Base-by-base conservation (phyloP, 768 basidiomycete species). In the Lactarius quietus region DNA sequence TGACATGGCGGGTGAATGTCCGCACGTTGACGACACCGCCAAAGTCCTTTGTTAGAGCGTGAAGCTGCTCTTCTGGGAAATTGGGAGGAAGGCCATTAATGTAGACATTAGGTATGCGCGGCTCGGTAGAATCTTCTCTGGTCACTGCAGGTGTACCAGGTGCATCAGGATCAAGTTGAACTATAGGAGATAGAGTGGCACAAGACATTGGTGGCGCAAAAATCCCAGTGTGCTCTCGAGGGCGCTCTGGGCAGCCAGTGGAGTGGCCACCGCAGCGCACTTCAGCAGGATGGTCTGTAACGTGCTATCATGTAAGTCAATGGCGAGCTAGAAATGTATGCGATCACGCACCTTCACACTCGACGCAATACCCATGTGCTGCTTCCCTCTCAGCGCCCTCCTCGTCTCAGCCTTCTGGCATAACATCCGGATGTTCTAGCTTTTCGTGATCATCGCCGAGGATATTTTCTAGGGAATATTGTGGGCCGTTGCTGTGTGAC, bases 81-180 rank as follows among this genome's bases (percentile, higher is more conserved):
- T 92, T 86, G 6, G 91, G 88, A 3, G 90, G 91, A 18, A 94
- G 82, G 15, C 92, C 92, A 71, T 93, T 93, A 77, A 93, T 92
- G 73, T 93, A 93, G 0, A 93, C 88, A 70, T 93, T 93, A 0
- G 92, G 89, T 1, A 89, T 86, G 28, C 70, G 72, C 18, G 15
- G 36, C 26, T 66, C 62, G 41, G 31, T 29, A 35, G 55, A 56
- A 36, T 68, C 68, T 26, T 38, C 55, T 45, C 67, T 68, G 56
- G 59, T 56, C 2, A 33, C 33, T 26, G 55, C 41, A 23, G 66
- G 35, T 20, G 26, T 28, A 43, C 33, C 51, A 23, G 53, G 31
- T 6, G 43, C 54, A 20, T 67, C 56, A n/a, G 61, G 58, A 17
- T 69, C 68, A 56, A 59, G 57, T 54, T 60, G 57, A 39, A 55